Conservation (phyloP, 192 early-diverging fungal species). For the Backusella luteola region DNA sequence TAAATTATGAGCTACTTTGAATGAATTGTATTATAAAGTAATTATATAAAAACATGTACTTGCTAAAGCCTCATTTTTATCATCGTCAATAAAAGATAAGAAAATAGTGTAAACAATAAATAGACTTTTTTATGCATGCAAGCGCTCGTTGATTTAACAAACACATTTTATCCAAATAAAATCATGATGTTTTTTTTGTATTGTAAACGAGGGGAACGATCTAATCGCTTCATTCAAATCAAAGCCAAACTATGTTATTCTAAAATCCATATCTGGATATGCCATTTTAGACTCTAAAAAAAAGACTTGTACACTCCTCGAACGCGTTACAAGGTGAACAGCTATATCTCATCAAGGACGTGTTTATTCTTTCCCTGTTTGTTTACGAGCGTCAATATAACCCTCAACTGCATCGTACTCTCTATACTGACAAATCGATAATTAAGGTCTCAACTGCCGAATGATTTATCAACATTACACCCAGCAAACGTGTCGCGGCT, state of each 20-base stretch:
- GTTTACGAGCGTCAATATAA: slow-evolving; percentile 89
- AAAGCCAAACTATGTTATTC: slow-evolving; percentile 91
- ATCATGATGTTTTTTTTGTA: slow-evolving; percentile 18
- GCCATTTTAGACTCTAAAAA: background rate
- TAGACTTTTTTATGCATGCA: background rate
- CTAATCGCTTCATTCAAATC: slow-evolving; percentile 77
- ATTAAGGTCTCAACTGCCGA: background rate
- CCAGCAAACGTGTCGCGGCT: slow-evolving; percentile 72
- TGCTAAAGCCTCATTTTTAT: background rate
- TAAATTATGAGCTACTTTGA: background rate
- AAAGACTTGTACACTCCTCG: slow-evolving; percentile 47
- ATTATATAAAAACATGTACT: background rate
- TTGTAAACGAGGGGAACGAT: slow-evolving; percentile 69
- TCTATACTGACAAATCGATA: slow-evolving; percentile 41
- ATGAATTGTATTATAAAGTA: background rate
- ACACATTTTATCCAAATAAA: slow-evolving; percentile 6
- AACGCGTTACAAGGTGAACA: slow-evolving; percentile 60
- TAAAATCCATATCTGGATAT: slow-evolving; percentile 66
- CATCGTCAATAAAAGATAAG: background rate
- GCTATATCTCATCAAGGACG: slow-evolving; percentile 85
- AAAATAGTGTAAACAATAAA: background rate
- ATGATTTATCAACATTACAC: background rate
- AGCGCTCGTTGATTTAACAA: background rate
- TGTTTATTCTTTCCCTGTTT: slow-evolving; percentile 95
- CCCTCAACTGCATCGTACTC: slow-evolving; percentile 72